These are phyloP conservation scores for Rostrohypoxylon terebratum DNA, from an alignment of 495 filamentous ascomycete genomes.

Conservation along the genomic window DNA sequence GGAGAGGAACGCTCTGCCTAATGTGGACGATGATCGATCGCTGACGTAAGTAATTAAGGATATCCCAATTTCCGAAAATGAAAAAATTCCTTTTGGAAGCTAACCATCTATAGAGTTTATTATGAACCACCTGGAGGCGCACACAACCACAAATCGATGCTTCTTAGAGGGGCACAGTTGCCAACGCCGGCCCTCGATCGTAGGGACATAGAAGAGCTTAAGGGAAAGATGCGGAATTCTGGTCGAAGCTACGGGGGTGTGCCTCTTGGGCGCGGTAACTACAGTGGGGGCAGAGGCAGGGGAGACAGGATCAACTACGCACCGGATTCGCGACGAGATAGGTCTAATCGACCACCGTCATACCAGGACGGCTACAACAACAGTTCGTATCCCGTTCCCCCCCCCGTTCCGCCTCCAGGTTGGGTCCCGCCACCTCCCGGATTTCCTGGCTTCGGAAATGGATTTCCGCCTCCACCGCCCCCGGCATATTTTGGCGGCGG, in stretches of 20 bases:
- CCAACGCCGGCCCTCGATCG: constrained; percentile 74
- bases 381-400: constrained; percentile 46
- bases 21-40: constrained; percentile 83
- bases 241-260: constrained; percentile 66
- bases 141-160: constrained; percentile 90
- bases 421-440: constrained; percentile 62
- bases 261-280: constrained; percentile 52
- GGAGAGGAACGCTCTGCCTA: constrained; percentile 72
- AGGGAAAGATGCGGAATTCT: constrained; percentile 66
- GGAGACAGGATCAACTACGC: constrained; percentile 58
- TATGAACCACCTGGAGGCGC: constrained; percentile 81
- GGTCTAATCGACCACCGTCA: constrained; percentile 27
- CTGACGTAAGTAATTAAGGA: constrained; percentile 71
- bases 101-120: constrained; percentile 68
- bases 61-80: constrained; percentile 13
- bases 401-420: constrained; percentile 49
- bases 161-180: constrained; percentile 85
- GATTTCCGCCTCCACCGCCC: constrained; percentile 61
- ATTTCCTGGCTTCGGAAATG: constrained; percentile 56
- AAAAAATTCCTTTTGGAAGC: constrained; percentile 43
- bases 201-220: constrained; percentile 76
- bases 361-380: constrained; percentile 48
- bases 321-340: constrained; percentile 49
- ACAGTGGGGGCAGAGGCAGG: constrained; percentile 49
- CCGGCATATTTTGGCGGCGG: constrained; percentile 47